Evolutionary conservation across 768 basidiomycete species (phyloP).

Genomic region (Suillus bovinus): DNA sequence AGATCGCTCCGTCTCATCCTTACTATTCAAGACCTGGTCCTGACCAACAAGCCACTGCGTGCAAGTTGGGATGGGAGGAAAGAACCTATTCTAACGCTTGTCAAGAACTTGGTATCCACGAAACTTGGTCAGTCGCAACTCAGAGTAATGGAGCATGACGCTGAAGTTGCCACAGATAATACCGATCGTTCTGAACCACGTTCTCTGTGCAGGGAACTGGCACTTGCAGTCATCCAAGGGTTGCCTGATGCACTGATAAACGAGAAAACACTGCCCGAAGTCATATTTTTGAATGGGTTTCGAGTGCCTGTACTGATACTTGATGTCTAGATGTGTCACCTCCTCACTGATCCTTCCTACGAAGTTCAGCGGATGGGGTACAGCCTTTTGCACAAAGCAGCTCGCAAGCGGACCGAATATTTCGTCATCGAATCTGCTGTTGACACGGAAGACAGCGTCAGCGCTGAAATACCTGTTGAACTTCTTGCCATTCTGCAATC

Average conservation of each 20-base stretch:
- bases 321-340: slow-evolving; percentile 67
- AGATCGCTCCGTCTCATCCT: slow-evolving; percentile 69
- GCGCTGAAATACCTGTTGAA: slow-evolving; percentile 62
- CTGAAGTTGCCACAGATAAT: slow-evolving; percentile 15
- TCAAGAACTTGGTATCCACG: slow-evolving; percentile 58
- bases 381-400: slow-evolving; percentile 65
- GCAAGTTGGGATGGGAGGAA: slow-evolving; percentile 66
- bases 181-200: slow-evolving; percentile 51
- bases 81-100: slow-evolving; percentile 49
- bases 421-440: slow-evolving; percentile 88
- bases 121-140: background rate
- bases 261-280: slow-evolving; percentile 64
- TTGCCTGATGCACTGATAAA: slow-evolving; percentile 63
- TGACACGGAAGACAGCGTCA: slow-evolving; percentile 58
- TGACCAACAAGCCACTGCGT: slow-evolving; percentile 72
- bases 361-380: slow-evolving; percentile 81
- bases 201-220: slow-evolving; percentile 64
- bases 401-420: slow-evolving; percentile 74
- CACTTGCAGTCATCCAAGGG: slow-evolving; percentile 67
- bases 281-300: slow-evolving; percentile 27
- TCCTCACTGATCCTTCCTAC: slow-evolving; percentile 62
- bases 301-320: background rate
- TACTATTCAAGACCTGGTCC: slow-evolving; percentile 65
- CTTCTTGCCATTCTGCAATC: slow-evolving; percentile 63
- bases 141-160: background rate